These are phyloP conservation scores for Trametes punicea DNA, from an alignment of 768 basidiomycete species.

Conservation along the genomic window DNA sequence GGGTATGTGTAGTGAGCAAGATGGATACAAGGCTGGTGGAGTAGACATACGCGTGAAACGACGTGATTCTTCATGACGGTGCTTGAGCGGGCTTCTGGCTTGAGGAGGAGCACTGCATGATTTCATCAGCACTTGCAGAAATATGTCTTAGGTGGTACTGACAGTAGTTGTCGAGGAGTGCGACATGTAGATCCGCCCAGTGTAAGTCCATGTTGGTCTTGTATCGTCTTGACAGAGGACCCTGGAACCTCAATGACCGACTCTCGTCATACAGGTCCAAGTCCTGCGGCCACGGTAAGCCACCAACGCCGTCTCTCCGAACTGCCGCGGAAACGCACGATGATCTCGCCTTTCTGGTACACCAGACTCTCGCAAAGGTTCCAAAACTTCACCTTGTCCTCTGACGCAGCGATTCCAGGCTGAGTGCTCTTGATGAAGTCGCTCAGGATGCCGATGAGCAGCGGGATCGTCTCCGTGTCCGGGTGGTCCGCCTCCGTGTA, in stretches of 20 bases:
- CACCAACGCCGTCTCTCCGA: not conserved
- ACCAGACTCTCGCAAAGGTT: constrained; percentile 70
- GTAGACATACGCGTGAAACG: constrained; percentile 57
- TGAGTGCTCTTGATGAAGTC: constrained; percentile 81
- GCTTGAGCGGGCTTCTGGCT: constrained; percentile 53
- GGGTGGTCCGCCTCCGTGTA: constrained; percentile 69
- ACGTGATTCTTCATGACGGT: constrained; percentile 49
- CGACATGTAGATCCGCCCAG: constrained; percentile 68
- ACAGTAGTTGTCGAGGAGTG: constrained; percentile 78
- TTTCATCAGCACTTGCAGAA: no score
- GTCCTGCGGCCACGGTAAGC: constrained; percentile 47
- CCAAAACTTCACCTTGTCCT: constrained; percentile 87
- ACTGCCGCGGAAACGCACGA: constrained; percentile 52
- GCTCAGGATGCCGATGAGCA: constrained; percentile 63
- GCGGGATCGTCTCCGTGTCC: constrained; percentile 73
- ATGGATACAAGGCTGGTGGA: not conserved
- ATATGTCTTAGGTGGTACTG: no score
- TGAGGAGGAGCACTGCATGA: constrained; percentile 64
- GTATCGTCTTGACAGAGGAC: constrained; percentile 56
- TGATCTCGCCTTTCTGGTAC: constrained; percentile 77
- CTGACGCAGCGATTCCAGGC: constrained; percentile 89
- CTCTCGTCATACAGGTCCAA: constrained; percentile 78
- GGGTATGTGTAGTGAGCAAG: not conserved
- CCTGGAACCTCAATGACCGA: constrained; percentile 66
- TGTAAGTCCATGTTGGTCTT: constrained; percentile 53